Evolutionary conservation across 257 asterid species (phyloP), one percentile per base, ranked within the genome.

Genomic region (Perilla frutescens): DNA sequence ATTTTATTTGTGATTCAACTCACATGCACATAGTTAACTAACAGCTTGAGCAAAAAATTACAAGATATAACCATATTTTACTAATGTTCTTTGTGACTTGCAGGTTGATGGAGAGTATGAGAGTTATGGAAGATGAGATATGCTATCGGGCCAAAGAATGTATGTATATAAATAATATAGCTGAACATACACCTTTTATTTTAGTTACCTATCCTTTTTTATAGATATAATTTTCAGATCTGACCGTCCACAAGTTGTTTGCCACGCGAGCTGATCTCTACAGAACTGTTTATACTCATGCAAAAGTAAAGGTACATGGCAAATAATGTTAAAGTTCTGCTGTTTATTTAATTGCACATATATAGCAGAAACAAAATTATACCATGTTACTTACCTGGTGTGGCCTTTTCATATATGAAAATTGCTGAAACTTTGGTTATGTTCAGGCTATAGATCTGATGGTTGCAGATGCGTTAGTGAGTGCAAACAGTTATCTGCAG

Each of bases 131-230:
- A 72, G 96, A 91, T 75, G 97, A 94, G 82, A 94, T 94, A 78
- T 91, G 97, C 84, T 94, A 91, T 67, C 87, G 96, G 43, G 87
- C 91, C 82, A 91, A 91, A 82, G 99, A 94, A 44, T 84, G 99
- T 94, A 63, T 80, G 90, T 63, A 63, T 73, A 47, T 71, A 14
- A 48, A 51, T 15, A 59, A 47, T 49, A 62, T 10, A 48, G 66
- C 60, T 39, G 48, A 40, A 47, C 41, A 49, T 50, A 10, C 15
- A 3, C 53, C 40, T 54, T 58, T 37, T 51, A 71, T 34, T 73
- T 76, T 66, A 58, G 53, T 59, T 73, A 62, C 10, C 67, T 54
- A 50, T 57, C 77, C 48, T 59, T 78, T 73, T 61, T 61, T 62
- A 70, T 62, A 29, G 47, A 75, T 44, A 71, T 62, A 12, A 66